phyloP scores from a whole-genome alignment of 306 rosid genomes.

The Canavalia ensiformis region DNA sequence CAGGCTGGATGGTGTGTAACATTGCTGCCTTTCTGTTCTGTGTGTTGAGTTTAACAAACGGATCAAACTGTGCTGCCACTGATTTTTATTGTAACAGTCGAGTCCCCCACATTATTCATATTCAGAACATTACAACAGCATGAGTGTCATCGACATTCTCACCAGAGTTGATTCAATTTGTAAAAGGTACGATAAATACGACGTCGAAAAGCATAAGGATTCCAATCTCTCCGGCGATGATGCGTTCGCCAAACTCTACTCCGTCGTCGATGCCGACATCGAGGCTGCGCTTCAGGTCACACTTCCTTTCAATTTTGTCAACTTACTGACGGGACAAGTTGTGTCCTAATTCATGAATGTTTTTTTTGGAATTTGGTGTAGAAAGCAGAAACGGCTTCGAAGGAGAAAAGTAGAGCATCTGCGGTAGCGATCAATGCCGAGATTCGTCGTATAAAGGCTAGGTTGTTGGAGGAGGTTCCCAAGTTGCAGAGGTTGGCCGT shows the following conservation, averaged over 20 bases:
- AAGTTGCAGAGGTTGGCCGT: slow-evolving; percentile 86
- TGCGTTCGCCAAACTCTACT: slow-evolving; percentile 82
- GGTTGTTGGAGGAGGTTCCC: slow-evolving; percentile 85
- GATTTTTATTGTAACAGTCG: background rate
- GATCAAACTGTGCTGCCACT: background rate
- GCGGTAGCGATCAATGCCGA: slow-evolving; percentile 88
- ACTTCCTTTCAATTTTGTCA: no score
- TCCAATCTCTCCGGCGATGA: slow-evolving; percentile 80
- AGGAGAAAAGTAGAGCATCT: slow-evolving; percentile 82
- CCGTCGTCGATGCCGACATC: slow-evolving; percentile 75
- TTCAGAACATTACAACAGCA: slow-evolving; percentile 43
- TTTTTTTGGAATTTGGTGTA: slow-evolving; percentile 48
- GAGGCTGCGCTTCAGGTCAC: slow-evolving; percentile 69
- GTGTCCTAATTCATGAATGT: no score
- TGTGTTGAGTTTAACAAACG: background rate
- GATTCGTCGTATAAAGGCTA: slow-evolving; percentile 88
- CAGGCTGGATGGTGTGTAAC: background rate
- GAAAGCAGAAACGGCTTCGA: slow-evolving; percentile 87
- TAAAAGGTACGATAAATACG: slow-evolving; percentile 83
- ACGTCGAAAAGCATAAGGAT: slow-evolving; percentile 74
- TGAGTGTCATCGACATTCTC: slow-evolving; percentile 88
- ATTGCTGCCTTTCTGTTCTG: background rate
- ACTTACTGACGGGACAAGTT: background rate
- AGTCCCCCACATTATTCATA: background rate
- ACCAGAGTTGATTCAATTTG: slow-evolving; percentile 89